Conservation (phyloP, 306 rosid species). For the Castanea sativa region DNA sequence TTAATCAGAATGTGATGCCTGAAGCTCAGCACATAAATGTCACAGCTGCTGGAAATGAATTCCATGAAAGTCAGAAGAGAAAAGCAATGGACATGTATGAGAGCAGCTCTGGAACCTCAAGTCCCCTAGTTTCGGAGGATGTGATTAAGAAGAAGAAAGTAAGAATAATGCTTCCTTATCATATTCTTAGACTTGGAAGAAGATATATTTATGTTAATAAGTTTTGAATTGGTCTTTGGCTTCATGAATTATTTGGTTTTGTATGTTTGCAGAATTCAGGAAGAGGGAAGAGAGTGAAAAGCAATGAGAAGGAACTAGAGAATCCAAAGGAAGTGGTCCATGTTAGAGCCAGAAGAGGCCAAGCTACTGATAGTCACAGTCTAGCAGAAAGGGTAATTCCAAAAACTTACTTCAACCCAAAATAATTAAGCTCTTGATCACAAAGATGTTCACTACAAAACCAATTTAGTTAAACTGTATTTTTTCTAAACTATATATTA, state of each 20-base stretch:
- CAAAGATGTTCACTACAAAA: background rate
- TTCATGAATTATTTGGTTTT: constrained; percentile 5
- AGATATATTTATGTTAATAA: background rate
- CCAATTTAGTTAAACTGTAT: background rate
- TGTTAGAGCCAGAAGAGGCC: constrained; percentile 98
- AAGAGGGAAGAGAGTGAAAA: constrained; percentile 67
- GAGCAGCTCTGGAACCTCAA: constrained; percentile 62
- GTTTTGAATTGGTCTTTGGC: background rate
- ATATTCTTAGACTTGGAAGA: background rate
- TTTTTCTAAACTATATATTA: background rate
- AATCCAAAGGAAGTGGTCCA: constrained; percentile 82
- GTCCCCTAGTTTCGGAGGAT: constrained; percentile 58
- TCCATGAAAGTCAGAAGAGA: constrained; percentile 55
- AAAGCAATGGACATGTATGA: constrained; percentile 45
- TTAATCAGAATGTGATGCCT: constrained; percentile 32
- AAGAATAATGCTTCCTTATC: background rate
- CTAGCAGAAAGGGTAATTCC: constrained; percentile 89
- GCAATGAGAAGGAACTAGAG: constrained; percentile 47
- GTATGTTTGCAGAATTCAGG: constrained; percentile 47
- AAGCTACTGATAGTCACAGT: constrained; percentile 98
- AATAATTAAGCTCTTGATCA: background rate
- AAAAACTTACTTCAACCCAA: background rate
- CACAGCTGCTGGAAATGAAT: constrained; percentile 34
- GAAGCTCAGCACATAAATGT: constrained; percentile 15
- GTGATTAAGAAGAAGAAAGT: constrained; percentile 51